Evolutionary conservation across 768 basidiomycete genomes (phyloP).

Genomic region (Brasilioporus rufonigricans): DNA sequence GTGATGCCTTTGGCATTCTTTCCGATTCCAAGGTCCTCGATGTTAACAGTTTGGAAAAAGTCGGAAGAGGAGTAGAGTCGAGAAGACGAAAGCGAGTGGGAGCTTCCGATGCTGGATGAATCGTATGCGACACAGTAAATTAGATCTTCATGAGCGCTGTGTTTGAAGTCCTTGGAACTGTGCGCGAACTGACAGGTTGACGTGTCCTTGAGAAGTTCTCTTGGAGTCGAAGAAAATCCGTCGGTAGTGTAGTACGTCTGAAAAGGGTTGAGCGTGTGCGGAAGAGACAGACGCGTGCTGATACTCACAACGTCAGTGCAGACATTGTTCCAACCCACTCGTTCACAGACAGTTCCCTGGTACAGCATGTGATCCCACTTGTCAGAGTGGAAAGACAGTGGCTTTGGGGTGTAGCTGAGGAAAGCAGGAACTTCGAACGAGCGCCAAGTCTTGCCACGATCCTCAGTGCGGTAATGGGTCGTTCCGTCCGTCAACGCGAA

Average conservation of each 20-base stretch:
- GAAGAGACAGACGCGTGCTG: neutral
- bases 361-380: conserved; percentile 77
- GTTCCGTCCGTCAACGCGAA: conserved; percentile 77
- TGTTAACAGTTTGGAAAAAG: conserved; percentile 66
- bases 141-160: conserved; percentile 67
- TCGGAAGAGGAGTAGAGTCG: conserved; percentile 83
- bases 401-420: conserved; percentile 44
- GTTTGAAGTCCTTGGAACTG: conserved; percentile 78
- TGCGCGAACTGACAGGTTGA: conserved; percentile 88
- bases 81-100: conserved; percentile 50
- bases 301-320: conserved; percentile 71
- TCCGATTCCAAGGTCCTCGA: conserved; percentile 85
- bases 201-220: conserved; percentile 66
- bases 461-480: conserved; percentile 84
- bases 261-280: conserved; percentile 8
- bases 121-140: conserved; percentile 93
- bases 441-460: conserved; percentile 87
- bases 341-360: conserved; percentile 68
- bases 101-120: conserved; percentile 40
- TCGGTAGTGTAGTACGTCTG: conserved; percentile 90
- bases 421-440: conserved; percentile 68
- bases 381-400: conserved; percentile 87
- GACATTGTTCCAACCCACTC: conserved; percentile 46
- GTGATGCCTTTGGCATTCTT: conserved; percentile 87
- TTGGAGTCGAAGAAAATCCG: conserved; percentile 63